Conservation (phyloP, 257 asterid species). For the Nicotiana tomentosiformis region DNA sequence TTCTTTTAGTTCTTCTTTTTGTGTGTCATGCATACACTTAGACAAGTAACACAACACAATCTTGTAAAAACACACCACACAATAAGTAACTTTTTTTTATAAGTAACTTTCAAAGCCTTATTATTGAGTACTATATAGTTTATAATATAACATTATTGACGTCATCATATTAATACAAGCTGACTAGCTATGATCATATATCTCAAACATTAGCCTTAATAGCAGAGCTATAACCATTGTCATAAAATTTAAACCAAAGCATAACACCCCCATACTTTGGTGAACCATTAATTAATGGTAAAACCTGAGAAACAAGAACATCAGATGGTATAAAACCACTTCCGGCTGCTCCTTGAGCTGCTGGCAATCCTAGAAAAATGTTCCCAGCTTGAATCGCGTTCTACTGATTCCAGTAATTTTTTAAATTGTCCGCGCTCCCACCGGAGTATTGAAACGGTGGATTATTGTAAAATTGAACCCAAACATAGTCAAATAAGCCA, state of each 20-base stretch:
- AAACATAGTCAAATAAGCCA: constrained; percentile 51
- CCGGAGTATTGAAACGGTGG: constrained; percentile 47
- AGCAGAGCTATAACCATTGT: constrained; percentile 5
- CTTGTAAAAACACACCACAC: too few species aligned
- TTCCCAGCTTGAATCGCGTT: constrained; percentile 33
- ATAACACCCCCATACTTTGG: constrained; percentile 66
- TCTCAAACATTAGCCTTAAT: neutral
- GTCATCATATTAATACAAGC: neutral
- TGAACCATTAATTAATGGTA: constrained; percentile 46
- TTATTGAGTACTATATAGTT: neutral
- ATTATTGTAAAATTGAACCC: constrained; percentile 71
- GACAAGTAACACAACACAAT: too few species aligned
- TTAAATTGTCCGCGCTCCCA: constrained; percentile 27
- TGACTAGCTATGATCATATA: neutral
- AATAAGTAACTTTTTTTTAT: too few species aligned
- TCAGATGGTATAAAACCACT: constrained; percentile 58
- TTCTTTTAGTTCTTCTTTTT: too few species aligned
- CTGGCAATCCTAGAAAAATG: constrained; percentile 58
- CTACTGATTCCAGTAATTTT: constrained; percentile 48
- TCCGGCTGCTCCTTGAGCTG: constrained; percentile 56
- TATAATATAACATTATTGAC: neutral
- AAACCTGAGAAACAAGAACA: constrained; percentile 32
- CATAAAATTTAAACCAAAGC: constrained; percentile 56
- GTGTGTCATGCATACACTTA: too few species aligned
- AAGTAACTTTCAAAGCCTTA: neutral